Evolutionary conservation across 2,329 filamentous ascomycete species (phyloP).

Genomic region (Fusarium verrucosum): DNA sequence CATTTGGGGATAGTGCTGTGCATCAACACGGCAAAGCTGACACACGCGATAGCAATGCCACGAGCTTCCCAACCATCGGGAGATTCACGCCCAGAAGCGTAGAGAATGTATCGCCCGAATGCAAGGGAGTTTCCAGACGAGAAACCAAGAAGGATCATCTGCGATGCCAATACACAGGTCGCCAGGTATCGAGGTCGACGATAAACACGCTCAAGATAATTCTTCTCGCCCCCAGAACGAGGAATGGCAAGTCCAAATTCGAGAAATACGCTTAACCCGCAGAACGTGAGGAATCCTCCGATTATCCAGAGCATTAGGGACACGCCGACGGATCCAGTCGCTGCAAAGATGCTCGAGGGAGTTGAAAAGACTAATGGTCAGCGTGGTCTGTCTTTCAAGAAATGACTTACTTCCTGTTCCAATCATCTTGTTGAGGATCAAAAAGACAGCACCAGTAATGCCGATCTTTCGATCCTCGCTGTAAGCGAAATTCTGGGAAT

Average conservation of each 20-base stretch:
- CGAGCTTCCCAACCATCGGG: constrained; percentile 66
- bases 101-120: constrained; percentile 67
- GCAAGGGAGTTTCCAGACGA: constrained; percentile 67
- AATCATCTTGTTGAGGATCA: constrained; percentile 68
- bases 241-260: constrained; percentile 72
- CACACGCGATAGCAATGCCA: constrained; percentile 63
- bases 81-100: constrained; percentile 58
- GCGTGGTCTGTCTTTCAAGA: background rate
- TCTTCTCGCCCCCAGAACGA: constrained; percentile 71
- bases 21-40: constrained; percentile 63
- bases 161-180: constrained; percentile 66
- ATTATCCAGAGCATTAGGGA: constrained; percentile 46
- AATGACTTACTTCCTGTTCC: constrained; percentile 61
- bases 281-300: constrained; percentile 64
- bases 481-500: constrained; percentile 55
- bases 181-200: constrained; percentile 66
- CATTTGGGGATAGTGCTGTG: constrained; percentile 64
- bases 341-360: constrained; percentile 61
- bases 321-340: constrained; percentile 61
- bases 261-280: constrained; percentile 68
- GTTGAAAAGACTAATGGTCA: constrained; percentile 60
- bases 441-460: constrained; percentile 61
- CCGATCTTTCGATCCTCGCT: constrained; percentile 61
- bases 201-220: constrained; percentile 72
- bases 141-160: constrained; percentile 70